A percentile compares a stretch with the other conserved stretches of the same genome.
Evolutionary conservation across 2,329 filamentous ascomycete species (phyloP).

Genomic region (Fusarium ambrosium): DNA sequence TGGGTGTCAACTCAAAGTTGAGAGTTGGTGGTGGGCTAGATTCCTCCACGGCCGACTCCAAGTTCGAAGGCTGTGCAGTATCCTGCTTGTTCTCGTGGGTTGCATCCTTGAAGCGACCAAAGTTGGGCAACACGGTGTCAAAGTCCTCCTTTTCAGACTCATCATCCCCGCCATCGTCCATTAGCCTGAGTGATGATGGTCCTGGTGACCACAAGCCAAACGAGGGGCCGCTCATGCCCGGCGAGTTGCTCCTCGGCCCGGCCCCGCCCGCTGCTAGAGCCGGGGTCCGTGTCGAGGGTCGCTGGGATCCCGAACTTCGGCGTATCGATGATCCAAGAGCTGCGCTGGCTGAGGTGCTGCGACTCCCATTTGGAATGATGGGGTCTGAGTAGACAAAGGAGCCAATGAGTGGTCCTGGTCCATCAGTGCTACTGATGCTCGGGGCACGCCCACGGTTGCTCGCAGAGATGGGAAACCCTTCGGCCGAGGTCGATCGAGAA

Average conservation of each 20-base stretch:
- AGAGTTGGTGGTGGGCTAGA: conserved; percentile 20
- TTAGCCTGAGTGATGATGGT: conserved; percentile 58
- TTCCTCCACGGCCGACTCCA: conserved; percentile 21
- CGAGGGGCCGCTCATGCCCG: conserved; percentile 35
- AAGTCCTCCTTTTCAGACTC: conserved; percentile 60
- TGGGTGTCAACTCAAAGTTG: conserved; percentile 38
- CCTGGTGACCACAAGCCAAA: conserved; percentile 53
- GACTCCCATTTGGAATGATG: conserved; percentile 56
- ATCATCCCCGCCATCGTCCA: conserved; percentile 62
- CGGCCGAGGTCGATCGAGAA: conserved; percentile 49
- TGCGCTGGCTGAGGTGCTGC: conserved; percentile 62
- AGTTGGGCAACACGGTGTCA: conserved; percentile 65
- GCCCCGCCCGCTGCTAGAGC: conserved; percentile 32
- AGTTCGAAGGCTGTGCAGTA: background rate
- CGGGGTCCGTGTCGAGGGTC: conserved; percentile 39
- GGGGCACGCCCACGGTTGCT: conserved; percentile 43
- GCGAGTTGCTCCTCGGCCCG: conserved; percentile 40
- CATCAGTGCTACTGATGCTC: conserved; percentile 40
- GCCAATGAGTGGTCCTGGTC: conserved; percentile 49
- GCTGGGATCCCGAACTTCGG: conserved; percentile 49
- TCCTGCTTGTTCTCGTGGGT: conserved; percentile 30
- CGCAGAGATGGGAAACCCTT: conserved; percentile 39
- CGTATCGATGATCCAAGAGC: conserved; percentile 45
- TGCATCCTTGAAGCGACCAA: conserved; percentile 55
- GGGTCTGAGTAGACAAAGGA: conserved; percentile 59